A percentile compares a stretch with the other conserved stretches of the same genome.
Evolutionary conservation across 768 basidiomycete genomes (phyloP).

Genomic region (Psilocybe sp.): DNA sequence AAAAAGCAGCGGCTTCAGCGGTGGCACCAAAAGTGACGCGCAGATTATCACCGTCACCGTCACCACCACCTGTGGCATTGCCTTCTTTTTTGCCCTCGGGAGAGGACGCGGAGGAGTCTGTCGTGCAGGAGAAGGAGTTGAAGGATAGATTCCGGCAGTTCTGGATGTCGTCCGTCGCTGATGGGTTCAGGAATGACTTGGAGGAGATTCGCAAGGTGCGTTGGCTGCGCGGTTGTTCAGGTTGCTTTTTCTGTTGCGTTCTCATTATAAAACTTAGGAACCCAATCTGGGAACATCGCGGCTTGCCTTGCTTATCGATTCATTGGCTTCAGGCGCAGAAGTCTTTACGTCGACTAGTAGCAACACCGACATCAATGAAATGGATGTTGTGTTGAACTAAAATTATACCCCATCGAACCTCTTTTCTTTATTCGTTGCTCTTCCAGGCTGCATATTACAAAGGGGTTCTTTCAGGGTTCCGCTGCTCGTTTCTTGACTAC

Average conservation of each 20-base stretch:
- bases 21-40: constrained; percentile 15
- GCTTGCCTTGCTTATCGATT: constrained; percentile 75
- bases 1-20: constrained; percentile 3
- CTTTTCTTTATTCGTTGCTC: no score
- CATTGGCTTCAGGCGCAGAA: constrained; percentile 75
- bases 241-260: neutral
- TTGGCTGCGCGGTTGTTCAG: constrained; percentile 3
- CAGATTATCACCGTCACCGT: constrained; percentile 39
- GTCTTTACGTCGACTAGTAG: constrained; percentile 51
- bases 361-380: constrained; percentile 51
- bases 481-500: no score
- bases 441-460: no score
- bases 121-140: constrained; percentile 48
- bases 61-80: constrained; percentile 42
- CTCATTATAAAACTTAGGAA: constrained; percentile 32
- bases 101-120: constrained; percentile 22
- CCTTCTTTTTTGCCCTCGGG: constrained; percentile 56
- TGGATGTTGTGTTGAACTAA: constrained; percentile 67
- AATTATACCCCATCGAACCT: no score
- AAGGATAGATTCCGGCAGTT: constrained; percentile 76
- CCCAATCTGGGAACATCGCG: constrained; percentile 67
- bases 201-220: constrained; percentile 78
- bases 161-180: constrained; percentile 83
- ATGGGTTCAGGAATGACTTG: constrained; percentile 82
- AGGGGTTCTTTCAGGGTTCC: no score